Evolutionary conservation across 306 rosid species (phyloP).

Genomic region (Dalbergia cultrata): DNA sequence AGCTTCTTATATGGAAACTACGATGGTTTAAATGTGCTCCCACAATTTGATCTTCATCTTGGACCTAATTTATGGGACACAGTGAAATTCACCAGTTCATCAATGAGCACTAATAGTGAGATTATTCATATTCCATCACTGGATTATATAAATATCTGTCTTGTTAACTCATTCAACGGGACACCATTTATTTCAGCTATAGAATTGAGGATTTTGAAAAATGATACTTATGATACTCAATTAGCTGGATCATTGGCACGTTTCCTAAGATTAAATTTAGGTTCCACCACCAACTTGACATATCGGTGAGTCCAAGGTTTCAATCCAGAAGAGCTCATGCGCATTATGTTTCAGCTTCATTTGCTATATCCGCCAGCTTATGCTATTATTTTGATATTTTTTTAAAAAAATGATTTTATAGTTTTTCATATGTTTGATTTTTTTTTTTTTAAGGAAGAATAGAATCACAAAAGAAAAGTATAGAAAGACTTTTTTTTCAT

Average conservation of each 20-base stretch:
- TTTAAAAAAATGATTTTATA: too few species aligned
- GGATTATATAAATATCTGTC: slow-evolving; percentile 50
- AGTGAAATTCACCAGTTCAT: slow-evolving; percentile 27
- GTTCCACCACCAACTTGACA: not conserved
- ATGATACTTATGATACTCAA: slow-evolving; percentile 25
- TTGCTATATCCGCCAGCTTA: too few species aligned
- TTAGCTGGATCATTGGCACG: slow-evolving; percentile 31
- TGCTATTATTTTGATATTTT: too few species aligned
- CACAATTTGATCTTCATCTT: slow-evolving; percentile 59
- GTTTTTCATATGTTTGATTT: too few species aligned
- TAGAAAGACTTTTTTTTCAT: too few species aligned
- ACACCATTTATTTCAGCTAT: slow-evolving; percentile 61
- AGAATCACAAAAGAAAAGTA: too few species aligned
- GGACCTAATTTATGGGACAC: slow-evolving; percentile 59
- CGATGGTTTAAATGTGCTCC: slow-evolving; percentile 45
- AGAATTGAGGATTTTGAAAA: slow-evolving; percentile 54
- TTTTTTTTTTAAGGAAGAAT: too few species aligned
- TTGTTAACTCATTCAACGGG: slow-evolving; percentile 58
- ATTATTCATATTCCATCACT: slow-evolving; percentile 51
- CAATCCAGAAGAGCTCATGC: too few species aligned
- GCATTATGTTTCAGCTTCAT: too few species aligned
- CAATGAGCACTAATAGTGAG: slow-evolving; percentile 13
- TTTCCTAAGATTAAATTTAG: not conserved
- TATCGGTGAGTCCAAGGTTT: not conserved
- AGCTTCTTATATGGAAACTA: slow-evolving; percentile 60